Percentiles rank a stretch among this genome's conserved stretches.
These are phyloP conservation scores for Neocatenulostroma microsporum DNA, from an alignment of 2,329 filamentous ascomycete species.

Conservation along the genomic window DNA sequence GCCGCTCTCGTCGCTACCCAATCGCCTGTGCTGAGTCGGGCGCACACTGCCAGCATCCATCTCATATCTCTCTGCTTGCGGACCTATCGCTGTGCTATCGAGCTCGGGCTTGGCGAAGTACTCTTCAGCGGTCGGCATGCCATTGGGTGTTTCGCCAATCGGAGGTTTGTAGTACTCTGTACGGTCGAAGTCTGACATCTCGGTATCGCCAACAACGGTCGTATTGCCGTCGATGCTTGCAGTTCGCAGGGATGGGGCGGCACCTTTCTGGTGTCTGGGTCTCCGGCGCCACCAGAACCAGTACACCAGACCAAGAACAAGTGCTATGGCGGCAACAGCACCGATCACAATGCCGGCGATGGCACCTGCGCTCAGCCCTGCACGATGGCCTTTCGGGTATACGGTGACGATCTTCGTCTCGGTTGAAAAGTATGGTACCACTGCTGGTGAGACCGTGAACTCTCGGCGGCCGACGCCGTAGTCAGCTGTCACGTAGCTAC, in stretches of 20 bases:
- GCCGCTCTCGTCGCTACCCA: neutral
- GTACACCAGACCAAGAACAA: neutral
- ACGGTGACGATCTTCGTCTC: neutral
- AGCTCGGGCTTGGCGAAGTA: neutral
- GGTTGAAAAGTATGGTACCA: neutral
- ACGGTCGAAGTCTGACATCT: neutral
- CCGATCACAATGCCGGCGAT: constrained; percentile 5
- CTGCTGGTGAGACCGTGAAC: constrained; percentile 3
- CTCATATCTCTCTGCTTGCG: neutral
- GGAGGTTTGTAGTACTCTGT: neutral
- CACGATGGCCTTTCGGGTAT: neutral
- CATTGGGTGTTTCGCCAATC: no score
- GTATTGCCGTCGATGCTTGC: neutral
- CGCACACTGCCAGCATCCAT: neutral
- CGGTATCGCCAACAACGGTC: neutral
- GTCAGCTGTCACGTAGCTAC: constrained; percentile 4
- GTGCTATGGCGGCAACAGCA: constrained; percentile 1
- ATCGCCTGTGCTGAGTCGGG: neutral
- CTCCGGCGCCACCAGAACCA: constrained; percentile 2
- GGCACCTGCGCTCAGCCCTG: neutral
- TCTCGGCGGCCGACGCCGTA: neutral
- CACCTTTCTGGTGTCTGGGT: neutral
- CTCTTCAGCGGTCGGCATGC: neutral
- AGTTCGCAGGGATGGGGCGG: neutral
- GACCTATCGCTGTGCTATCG: neutral